These are phyloP conservation scores for Phenoliferia sp. DNA, from an alignment of 1,284 basidiomycete species.

Conservation along the genomic window DNA sequence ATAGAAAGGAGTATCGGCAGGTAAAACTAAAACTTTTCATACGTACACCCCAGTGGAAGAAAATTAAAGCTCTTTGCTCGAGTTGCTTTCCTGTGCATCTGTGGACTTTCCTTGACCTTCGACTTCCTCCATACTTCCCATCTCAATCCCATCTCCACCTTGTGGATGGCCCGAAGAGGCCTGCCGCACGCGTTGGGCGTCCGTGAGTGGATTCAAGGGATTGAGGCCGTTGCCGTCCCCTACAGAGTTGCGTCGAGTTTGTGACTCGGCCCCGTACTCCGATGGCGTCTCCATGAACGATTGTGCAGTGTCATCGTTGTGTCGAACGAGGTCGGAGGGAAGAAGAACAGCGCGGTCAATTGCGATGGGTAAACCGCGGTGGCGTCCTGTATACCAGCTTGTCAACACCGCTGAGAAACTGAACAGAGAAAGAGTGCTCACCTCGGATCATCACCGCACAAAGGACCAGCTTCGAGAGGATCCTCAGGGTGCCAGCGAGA, in stretches of 20 bases:
- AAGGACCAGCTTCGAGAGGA: constrained; percentile 81
- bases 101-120: not conserved
- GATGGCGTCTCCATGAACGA: not conserved
- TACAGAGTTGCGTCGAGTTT: not conserved
- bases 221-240: not conserved
- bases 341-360: constrained; percentile 68
- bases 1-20: no score
- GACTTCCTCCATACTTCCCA: not conserved
- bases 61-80: constrained; percentile 2
- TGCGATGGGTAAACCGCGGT: constrained; percentile 62
- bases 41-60: no score
- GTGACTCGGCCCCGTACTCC: not conserved
- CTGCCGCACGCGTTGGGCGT: not conserved
- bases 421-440: not conserved
- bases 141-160: not conserved
- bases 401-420: no score
- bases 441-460: constrained; percentile 87
- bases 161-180: not conserved
- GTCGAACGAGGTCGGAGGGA: constrained; percentile 36
- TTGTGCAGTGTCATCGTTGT: not conserved
- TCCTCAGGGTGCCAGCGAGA: constrained; percentile 69
- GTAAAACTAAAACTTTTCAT: no score
- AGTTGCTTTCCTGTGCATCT: not conserved
- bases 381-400: constrained; percentile 48
- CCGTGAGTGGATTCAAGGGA: not conserved